Evolutionary conservation across 768 basidiomycete genomes (phyloP).

Genomic region (Tylopilus rubrobrunneus): DNA sequence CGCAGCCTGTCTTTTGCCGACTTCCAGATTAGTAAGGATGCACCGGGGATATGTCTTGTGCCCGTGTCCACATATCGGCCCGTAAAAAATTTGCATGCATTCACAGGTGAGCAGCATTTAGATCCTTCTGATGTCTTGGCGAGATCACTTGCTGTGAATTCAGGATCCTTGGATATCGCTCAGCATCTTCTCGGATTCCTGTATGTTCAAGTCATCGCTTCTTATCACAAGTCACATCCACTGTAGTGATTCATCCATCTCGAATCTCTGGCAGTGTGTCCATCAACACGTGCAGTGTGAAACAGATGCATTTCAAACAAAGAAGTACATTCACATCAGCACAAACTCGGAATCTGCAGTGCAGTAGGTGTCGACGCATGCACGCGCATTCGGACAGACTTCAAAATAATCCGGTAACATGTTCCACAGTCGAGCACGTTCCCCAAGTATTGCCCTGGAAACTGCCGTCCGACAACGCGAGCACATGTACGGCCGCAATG

Average conservation of each 20-base stretch:
- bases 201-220: not conserved
- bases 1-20: not conserved
- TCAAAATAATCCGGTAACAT: not conserved
- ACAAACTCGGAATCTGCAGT: not conserved
- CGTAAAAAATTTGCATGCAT: too few relatives aligned
- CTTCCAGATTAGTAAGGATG: not conserved
- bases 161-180: too few relatives aligned
- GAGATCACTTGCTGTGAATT: not conserved
- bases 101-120: not conserved
- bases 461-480: not conserved
- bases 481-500: not conserved
- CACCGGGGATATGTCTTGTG: too few relatives aligned
- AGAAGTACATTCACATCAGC: not conserved
- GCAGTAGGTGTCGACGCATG: not conserved
- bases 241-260: too few relatives aligned
- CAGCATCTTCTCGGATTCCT: not conserved
- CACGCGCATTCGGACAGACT: not conserved
- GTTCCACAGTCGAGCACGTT: not conserved
- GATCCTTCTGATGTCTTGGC: not conserved
- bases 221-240: too few relatives aligned
- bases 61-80: too few relatives aligned
- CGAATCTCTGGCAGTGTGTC: too few relatives aligned
- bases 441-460: not conserved
- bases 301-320: not conserved
- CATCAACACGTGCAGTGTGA: not conserved